A percentile compares a stretch with the other conserved stretches of the same genome.
phyloP scores from a whole-genome alignment of 768 basidiomycete species.

The Floccularia luteovirens region DNA sequence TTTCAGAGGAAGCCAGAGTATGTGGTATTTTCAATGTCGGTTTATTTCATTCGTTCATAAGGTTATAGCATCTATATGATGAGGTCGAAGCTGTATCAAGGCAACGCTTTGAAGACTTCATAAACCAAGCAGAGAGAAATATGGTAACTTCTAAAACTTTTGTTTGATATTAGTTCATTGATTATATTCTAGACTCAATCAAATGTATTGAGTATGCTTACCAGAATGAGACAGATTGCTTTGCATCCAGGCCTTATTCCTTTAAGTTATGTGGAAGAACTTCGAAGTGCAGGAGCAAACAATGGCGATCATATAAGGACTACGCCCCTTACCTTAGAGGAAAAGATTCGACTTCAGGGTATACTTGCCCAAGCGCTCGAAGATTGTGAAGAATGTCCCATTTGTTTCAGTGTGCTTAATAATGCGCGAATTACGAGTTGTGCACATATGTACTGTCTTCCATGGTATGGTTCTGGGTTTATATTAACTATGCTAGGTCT shows the following conservation, averaged over 20 bases:
- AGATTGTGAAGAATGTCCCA: conserved; percentile 77
- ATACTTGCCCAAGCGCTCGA: conserved; percentile 62
- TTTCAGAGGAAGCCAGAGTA: conserved; percentile 61
- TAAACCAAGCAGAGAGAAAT: conserved; percentile 35
- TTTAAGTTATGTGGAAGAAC: conserved; percentile 57
- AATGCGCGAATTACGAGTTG: conserved; percentile 73
- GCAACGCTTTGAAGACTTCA: conserved; percentile 49
- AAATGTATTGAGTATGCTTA: conserved; percentile 76
- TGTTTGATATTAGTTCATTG: not conserved
- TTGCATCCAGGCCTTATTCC: conserved; percentile 77
- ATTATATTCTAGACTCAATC: conserved; percentile 43
- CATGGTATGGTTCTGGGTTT: conserved; percentile 39
- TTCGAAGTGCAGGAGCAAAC: conserved; percentile 31
- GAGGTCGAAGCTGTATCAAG: conserved; percentile 57
- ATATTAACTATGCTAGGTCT: not conserved
- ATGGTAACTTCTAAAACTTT: conserved; percentile 22
- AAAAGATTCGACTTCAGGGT: conserved; percentile 48
- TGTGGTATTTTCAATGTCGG: conserved; percentile 8
- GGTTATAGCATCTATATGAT: conserved; percentile 53
- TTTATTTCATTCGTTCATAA: conserved; percentile 4
- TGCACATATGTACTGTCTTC: conserved; percentile 62
- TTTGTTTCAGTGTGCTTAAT: conserved; percentile 54
- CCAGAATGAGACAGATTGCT: conserved; percentile 76
- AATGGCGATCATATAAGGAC: conserved; percentile 17
- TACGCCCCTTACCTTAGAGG: conserved; percentile 40